A percentile compares a stretch with the other conserved stretches of the same genome.
Evolutionary conservation across 371 early-diverging fungal species (phyloP).

Genomic region (Circinella minor): DNA sequence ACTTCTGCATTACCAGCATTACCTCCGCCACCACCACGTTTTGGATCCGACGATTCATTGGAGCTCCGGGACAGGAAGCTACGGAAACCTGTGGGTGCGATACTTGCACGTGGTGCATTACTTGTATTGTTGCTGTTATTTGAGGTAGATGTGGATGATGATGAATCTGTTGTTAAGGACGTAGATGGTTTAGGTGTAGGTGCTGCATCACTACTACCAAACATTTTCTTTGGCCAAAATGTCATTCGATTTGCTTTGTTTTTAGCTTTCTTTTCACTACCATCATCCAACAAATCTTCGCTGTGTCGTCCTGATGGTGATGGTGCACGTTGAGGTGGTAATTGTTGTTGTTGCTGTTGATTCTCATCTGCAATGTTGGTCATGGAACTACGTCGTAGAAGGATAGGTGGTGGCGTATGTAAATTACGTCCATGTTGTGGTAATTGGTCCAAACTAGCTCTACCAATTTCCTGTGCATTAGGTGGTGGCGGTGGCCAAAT

Average conservation of each 20-base stretch:
- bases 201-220: conserved; percentile 28
- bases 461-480: background rate
- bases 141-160: background rate
- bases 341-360: conserved; percentile 13
- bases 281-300: conserved; percentile 20
- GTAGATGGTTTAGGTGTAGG: conserved; percentile 10
- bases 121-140: background rate
- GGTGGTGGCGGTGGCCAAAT: conserved; percentile 1
- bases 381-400: conserved; percentile 46
- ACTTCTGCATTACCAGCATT: background rate
- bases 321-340: background rate
- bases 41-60: conserved; percentile 16
- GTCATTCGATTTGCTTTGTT: conserved; percentile 57
- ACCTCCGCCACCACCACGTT: background rate
- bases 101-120: conserved; percentile 9
- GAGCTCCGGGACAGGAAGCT: conserved; percentile 31
- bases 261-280: conserved; percentile 40
- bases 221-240: conserved; percentile 56
- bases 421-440: conserved; percentile 17
- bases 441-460: conserved; percentile 15
- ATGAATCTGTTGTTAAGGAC: background rate
- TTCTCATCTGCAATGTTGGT: conserved; percentile 30
- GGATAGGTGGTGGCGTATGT: conserved; percentile 34
- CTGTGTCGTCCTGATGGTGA: conserved; percentile 17
- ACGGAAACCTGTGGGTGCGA: conserved; percentile 23